Base-by-base conservation (phyloP, 192 early-diverging fungal species). In the Phycomyces blakesleeanus region DNA sequence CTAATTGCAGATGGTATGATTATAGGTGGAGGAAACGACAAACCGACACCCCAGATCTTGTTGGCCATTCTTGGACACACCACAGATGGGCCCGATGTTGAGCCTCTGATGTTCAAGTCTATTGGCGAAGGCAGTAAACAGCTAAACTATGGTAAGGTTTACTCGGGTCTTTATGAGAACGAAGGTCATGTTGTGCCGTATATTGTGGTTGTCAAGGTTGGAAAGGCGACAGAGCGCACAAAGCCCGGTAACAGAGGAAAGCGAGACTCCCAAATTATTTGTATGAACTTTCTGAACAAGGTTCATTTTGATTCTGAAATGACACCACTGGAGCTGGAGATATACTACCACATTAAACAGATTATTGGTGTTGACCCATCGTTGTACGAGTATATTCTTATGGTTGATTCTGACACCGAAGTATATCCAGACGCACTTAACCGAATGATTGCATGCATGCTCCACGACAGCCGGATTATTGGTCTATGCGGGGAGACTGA, bases 401-500 rank as follows among this genome's bases (percentile, higher is more conserved):
- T 86, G 86, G 85, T 92, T 0, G 90, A 92, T 64, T 85, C 90
- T 21, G 90, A 92, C 72, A 92, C 90, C 0, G 82, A 90, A 66
- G 93, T 93, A 18, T 80, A 83, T 69, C 82, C 86, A 3, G 93
- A 97, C 73, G 85, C 93, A 1, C 80, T 98, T 40, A 95, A 88
- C 59, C 86, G 91, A 20, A 78, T 98, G 64, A 81, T 98, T n/a
- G 87, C 92, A 5, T 87, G 84, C 64, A 85, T 89, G 83, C 81
- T 90, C 18, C 80, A 89, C 55, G 89, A 93, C 57, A 82, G 86
- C 73, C 68, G 75, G 74, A 90, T 98, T 38, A 89, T 93, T 71
- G 97, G 96, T 18, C 79, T 94, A n/a, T 98, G 95, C 69, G 97
- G 97, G 64, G 97, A 99, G 71, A 99, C 97, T 14, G 82, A 81